phyloP scores from a whole-genome alignment of 2,329 filamentous ascomycete genomes.

The Talaromyces sp. region DNA sequence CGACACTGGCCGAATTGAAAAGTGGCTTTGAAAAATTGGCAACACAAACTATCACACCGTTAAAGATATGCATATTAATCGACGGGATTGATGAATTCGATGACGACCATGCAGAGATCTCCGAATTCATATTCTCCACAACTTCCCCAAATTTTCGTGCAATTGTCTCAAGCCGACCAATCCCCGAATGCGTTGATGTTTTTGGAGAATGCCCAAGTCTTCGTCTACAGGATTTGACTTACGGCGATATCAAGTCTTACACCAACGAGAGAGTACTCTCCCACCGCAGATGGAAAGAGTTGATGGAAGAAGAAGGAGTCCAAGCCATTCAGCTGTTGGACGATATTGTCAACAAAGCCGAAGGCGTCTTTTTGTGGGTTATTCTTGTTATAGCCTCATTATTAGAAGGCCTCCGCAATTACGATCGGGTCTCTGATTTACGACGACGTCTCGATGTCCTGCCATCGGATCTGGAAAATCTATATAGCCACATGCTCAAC shows the following conservation, averaged over 20 bases:
- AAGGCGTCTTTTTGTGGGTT: slow-evolving; percentile 25
- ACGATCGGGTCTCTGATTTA: slow-evolving; percentile 11
- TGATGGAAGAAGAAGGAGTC: neutral
- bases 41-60: neutral
- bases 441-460: slow-evolving; percentile 14
- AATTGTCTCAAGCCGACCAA: slow-evolving; percentile 12
- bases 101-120: slow-evolving; percentile 12
- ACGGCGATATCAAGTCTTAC: neutral
- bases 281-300: neutral
- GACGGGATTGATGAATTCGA: slow-evolving; percentile 20
- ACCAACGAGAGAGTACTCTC: slow-evolving; percentile 10
- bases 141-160: slow-evolving; percentile 7
- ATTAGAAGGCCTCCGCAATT: slow-evolving; percentile 14
- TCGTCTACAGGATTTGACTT: neutral
- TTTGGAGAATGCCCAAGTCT: slow-evolving; percentile 9
- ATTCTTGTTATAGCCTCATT: slow-evolving; percentile 18
- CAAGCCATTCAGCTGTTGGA: slow-evolving; percentile 1
- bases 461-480: slow-evolving; percentile 16
- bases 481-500: slow-evolving; percentile 18
- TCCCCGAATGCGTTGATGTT: slow-evolving; percentile 3
- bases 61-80: slow-evolving; percentile 17
- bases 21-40: slow-evolving; percentile 10
- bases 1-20: slow-evolving; percentile 5
- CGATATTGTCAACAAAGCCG: slow-evolving; percentile 5
- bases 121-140: slow-evolving; percentile 5